Conservation (phyloP, 768 basidiomycete species). For the Termitomyces sp. region DNA sequence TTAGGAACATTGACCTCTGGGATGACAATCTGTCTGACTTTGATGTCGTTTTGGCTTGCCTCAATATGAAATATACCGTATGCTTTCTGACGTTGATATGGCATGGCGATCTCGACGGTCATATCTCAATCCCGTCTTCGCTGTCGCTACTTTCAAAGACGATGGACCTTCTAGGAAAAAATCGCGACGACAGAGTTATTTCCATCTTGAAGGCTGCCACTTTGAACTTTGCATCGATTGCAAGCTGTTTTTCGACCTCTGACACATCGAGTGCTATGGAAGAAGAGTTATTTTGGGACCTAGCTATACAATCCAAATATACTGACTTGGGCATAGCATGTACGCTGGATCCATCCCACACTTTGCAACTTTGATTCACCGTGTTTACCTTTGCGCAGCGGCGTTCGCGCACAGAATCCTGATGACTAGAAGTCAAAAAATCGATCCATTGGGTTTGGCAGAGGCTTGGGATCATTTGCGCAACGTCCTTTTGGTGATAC, state of each 20-base stretch:
- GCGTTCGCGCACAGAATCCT: constrained; percentile 41
- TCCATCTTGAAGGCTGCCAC: constrained; percentile 27
- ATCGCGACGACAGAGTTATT: background rate
- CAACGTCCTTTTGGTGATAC: constrained; percentile 41
- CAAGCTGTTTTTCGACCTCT: constrained; percentile 4
- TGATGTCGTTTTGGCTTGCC: constrained; percentile 2
- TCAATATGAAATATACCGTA: constrained; percentile 17
- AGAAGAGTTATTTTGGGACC: constrained; percentile 31
- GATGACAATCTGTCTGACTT: background rate
- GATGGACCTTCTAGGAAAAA: constrained; percentile 1
- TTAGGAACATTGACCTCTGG: background rate
- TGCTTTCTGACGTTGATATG: constrained; percentile 31
- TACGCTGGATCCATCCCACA: constrained; percentile 14
- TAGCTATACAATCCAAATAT: constrained; percentile 21
- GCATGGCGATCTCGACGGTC: constrained; percentile 17
- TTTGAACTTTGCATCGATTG: constrained; percentile 26
- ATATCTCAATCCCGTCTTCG: background rate
- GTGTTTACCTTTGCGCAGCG: constrained; percentile 27
- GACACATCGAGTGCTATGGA: constrained; percentile 14
- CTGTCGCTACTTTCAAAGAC: constrained; percentile 8
- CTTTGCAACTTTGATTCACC: background rate
- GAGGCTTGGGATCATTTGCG: constrained; percentile 55
- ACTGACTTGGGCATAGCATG: constrained; percentile 34
- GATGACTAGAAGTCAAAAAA: constrained; percentile 13
- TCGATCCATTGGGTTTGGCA: constrained; percentile 32